Percentiles rank a stretch among this genome's conserved stretches.
Conservation (phyloP, 331 rosid genomes). For the Malus hybrid region DNA sequence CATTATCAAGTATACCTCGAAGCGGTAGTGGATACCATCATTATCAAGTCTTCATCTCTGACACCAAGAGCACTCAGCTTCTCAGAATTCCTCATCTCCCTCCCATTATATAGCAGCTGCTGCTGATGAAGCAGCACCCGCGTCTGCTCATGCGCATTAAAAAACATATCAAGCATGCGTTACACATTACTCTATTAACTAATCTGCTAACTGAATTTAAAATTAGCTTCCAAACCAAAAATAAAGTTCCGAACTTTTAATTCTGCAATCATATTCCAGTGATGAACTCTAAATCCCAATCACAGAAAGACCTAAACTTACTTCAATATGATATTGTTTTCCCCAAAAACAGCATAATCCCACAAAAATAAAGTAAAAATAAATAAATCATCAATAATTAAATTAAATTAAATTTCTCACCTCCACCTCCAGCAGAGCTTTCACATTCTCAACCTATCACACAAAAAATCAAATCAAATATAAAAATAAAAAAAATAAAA, state of each 20-base stretch:
- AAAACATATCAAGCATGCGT: slow-evolving; percentile 12
- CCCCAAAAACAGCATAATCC: background rate
- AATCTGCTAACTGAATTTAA: background rate
- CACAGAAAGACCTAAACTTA: background rate
- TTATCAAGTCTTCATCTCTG: slow-evolving; percentile 81
- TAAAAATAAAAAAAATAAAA: no score
- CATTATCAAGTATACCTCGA: no score
- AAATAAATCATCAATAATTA: no score
- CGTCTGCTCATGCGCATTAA: slow-evolving; percentile 41
- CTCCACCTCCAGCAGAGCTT: no score
- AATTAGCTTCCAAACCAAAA: background rate
- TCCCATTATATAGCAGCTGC: slow-evolving; percentile 79
- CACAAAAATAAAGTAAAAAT: no score
- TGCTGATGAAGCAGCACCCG: slow-evolving; percentile 78
- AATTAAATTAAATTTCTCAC: no score
- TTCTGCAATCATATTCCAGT: background rate
- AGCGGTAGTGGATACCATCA: slow-evolving; percentile 4
- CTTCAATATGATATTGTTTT: background rate
- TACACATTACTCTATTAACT: background rate
- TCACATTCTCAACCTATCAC: no score
- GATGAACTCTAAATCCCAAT: background rate
- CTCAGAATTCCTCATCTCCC: slow-evolving; percentile 61
- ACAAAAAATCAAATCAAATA: no score
- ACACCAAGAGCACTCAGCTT: slow-evolving; percentile 76
- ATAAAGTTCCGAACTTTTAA: background rate